These are phyloP conservation scores for Hortaea werneckii DNA, from an alignment of 2,329 filamentous ascomycete genomes.

Conservation along the genomic window DNA sequence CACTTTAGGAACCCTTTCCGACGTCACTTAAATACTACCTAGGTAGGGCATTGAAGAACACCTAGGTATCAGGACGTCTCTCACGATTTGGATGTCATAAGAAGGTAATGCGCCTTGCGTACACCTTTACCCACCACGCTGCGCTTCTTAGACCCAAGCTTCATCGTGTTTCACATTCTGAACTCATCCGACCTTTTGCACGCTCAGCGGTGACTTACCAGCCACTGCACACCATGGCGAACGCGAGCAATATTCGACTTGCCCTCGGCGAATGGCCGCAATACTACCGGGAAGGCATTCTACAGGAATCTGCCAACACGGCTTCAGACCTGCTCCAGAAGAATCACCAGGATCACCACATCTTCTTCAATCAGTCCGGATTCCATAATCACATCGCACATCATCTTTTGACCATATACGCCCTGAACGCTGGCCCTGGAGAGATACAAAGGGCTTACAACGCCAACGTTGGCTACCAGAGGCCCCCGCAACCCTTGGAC, in stretches of 20 bases:
- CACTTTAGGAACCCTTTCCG: no score
- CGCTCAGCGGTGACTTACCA: not conserved
- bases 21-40: no score
- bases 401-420: constrained; percentile 65
- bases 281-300: constrained; percentile 38
- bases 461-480: constrained; percentile 57
- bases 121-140: no score
- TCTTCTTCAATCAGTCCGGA: constrained; percentile 65
- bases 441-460: constrained; percentile 56
- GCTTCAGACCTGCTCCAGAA: constrained; percentile 61
- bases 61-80: no score
- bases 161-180: no score
- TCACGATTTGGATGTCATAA: no score
- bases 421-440: constrained; percentile 55
- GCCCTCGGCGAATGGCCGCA: constrained; percentile 34
- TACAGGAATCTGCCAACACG: constrained; percentile 50
- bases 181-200: no score
- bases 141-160: no score
- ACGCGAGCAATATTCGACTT: constrained; percentile 38
- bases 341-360: constrained; percentile 65
- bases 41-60: no score
- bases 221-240: constrained; percentile 35
- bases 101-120: no score
- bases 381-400: constrained; percentile 81
- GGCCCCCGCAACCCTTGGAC: constrained; percentile 32